Conservation (phyloP, 306 rosid genomes). For the Dryas octopetala region DNA sequence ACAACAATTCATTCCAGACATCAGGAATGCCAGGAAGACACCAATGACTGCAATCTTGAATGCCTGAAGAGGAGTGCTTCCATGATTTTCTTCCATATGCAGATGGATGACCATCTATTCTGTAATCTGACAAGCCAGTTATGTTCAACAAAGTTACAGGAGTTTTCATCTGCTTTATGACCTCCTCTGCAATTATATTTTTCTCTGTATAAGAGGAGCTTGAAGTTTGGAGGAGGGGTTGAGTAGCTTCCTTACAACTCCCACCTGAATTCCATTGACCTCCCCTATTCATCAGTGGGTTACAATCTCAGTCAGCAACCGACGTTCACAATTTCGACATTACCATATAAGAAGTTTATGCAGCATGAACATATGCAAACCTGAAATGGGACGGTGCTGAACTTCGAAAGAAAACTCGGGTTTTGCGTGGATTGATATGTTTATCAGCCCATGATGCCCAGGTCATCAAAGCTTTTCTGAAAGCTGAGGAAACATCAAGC, state of each 20-base stretch:
- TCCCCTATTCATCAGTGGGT: constrained; percentile 50
- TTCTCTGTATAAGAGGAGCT: constrained; percentile 43
- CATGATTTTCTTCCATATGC: constrained; percentile 54
- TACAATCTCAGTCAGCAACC: constrained; percentile 18
- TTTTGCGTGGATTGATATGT: constrained; percentile 56
- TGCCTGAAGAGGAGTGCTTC: constrained; percentile 27
- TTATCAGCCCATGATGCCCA: constrained; percentile 89
- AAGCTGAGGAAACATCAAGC: constrained; percentile 70
- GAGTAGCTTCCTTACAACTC: constrained; percentile 69
- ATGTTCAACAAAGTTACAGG: constrained; percentile 69
- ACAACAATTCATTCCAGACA: constrained; percentile 76
- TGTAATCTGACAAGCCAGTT: constrained; percentile 66
- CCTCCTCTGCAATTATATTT: constrained; percentile 56
- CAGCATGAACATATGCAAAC: constrained; percentile 37
- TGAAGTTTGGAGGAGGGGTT: constrained; percentile 57
- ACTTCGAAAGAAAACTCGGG: constrained; percentile 80
- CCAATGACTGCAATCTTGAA: constrained; percentile 98
- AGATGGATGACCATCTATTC: constrained; percentile 89
- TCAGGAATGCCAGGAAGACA: constrained; percentile 98
- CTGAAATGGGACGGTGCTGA: constrained; percentile 96
- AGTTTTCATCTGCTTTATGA: constrained; percentile 67
- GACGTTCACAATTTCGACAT: neutral
- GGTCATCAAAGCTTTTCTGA: constrained; percentile 67
- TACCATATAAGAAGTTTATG: neutral
- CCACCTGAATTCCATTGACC: constrained; percentile 96